Percentiles rank a stretch among this genome's conserved stretches.
Conservation (phyloP, 108 stramenopile genomes). For the Stephanodiscus minutulus region DNA sequence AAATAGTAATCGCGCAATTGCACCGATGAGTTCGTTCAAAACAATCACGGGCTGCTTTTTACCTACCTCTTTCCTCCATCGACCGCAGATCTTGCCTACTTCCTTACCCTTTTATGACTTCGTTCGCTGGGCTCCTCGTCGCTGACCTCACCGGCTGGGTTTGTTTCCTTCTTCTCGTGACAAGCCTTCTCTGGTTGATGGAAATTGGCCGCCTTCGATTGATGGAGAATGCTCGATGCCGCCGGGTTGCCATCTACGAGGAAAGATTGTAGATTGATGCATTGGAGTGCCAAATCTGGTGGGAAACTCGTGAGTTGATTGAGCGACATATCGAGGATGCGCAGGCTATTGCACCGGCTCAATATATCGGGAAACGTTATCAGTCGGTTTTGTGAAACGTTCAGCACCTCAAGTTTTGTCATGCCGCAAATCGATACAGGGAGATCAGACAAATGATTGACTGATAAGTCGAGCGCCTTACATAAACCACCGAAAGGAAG, state of each 20-base stretch:
- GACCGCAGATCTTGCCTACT: too few relatives aligned
- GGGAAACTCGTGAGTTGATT: constrained; percentile 36
- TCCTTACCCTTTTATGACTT: too few relatives aligned
- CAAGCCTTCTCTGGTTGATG: not conserved
- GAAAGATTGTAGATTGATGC: constrained; percentile 39
- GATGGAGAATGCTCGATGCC: not conserved
- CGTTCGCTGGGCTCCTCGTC: too few relatives aligned
- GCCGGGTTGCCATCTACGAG: constrained; percentile 44
- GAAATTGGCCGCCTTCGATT: not conserved
- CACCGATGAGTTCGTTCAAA: too few relatives aligned
- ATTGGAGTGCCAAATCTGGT: constrained; percentile 38
- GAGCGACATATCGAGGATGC: constrained; percentile 43
- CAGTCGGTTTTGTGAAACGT: constrained; percentile 41
- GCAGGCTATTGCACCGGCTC: constrained; percentile 26
- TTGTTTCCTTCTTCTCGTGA: too few relatives aligned
- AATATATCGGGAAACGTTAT: constrained; percentile 21
- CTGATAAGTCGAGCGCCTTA: constrained; percentile 36
- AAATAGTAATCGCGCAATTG: too few relatives aligned
- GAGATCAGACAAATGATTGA: constrained; percentile 30
- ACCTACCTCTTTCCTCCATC: too few relatives aligned
- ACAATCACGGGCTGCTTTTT: too few relatives aligned
- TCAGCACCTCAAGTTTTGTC: constrained; percentile 26
- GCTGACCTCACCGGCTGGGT: too few relatives aligned
- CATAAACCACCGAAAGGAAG: not conserved
- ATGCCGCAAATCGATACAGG: constrained; percentile 29